A percentile compares a stretch with the other conserved stretches of the same genome.
These are phyloP conservation scores for Pichia sp. DNA, from an alignment of 1,139 yeast genomes.

Conservation along the genomic window DNA sequence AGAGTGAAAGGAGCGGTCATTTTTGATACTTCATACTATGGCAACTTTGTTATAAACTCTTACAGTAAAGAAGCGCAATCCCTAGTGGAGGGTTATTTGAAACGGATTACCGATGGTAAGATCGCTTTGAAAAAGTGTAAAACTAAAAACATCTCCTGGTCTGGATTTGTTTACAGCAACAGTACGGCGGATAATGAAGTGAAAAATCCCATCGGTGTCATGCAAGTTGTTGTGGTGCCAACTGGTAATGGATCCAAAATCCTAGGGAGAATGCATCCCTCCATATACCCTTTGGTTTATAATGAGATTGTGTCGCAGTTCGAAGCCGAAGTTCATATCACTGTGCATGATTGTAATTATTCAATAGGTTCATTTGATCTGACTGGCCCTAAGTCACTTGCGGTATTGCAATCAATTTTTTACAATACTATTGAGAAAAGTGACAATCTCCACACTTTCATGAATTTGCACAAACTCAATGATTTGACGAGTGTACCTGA, in stretches of 20 bases:
- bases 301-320: conserved; percentile 22
- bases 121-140: conserved; percentile 26
- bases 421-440: conserved; percentile 30
- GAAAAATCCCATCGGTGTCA: conserved; percentile 21
- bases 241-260: conserved; percentile 19
- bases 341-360: conserved; percentile 64
- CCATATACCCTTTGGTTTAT: conserved; percentile 49
- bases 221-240: conserved; percentile 10
- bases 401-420: conserved; percentile 50
- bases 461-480: conserved; percentile 28
- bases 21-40: conserved; percentile 68
- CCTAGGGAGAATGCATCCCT: conserved; percentile 60
- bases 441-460: conserved; percentile 29
- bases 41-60: conserved; percentile 44
- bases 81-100: no score
- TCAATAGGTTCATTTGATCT: conserved; percentile 77
- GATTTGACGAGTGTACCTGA: conserved; percentile 46
- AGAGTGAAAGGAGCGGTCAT: conserved; percentile 49
- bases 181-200: conserved; percentile 15
- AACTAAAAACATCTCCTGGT: conserved; percentile 28
- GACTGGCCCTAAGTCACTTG: conserved; percentile 63
- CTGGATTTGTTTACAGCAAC: conserved; percentile 29
- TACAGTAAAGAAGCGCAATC: no score
- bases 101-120: no score
- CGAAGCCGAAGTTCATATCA: conserved; percentile 18